A percentile compares a stretch with the other conserved stretches of the same genome.
Conservation (phyloP, 176 grass and related monocot species). For the Tillandsia leiboldiana region DNA sequence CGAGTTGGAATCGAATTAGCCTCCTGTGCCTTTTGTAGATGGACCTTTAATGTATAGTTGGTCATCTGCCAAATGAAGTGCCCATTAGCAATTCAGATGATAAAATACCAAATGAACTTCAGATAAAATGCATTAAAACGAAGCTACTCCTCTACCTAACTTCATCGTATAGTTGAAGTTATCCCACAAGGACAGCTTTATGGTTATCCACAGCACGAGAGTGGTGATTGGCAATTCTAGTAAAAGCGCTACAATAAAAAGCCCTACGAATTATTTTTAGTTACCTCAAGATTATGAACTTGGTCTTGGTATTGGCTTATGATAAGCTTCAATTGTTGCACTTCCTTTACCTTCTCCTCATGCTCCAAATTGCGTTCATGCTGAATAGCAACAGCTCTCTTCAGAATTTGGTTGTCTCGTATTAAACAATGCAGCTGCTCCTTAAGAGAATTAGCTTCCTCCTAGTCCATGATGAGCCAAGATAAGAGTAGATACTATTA, state of each 20-base stretch:
- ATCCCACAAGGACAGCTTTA: no score
- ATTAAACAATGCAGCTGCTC: conserved; percentile 42
- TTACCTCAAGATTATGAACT: conserved; percentile 64
- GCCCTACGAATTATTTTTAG: not conserved
- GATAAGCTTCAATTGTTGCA: conserved; percentile 57
- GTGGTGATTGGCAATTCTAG: no score
- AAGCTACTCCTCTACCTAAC: not conserved
- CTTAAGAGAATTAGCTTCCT: conserved; percentile 22
- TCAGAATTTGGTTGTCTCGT: conserved; percentile 62
- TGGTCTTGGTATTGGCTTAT: conserved; percentile 63
- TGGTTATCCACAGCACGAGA: no score
- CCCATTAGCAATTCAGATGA: no score
- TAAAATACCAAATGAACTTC: no score
- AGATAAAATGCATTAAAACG: not conserved
- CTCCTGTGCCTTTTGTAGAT: conserved; percentile 23
- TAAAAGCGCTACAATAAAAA: not conserved
- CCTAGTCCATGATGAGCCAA: not conserved
- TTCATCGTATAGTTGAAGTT: not conserved
- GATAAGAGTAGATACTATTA: not conserved
- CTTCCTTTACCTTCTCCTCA: conserved; percentile 37
- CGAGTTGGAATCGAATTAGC: conserved; percentile 2
- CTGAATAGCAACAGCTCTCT: conserved; percentile 65
- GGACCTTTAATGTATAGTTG: conserved; percentile 21
- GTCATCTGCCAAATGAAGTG: conserved; percentile 1
- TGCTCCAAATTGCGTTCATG: conserved; percentile 59